Base-by-base conservation (phyloP, 768 basidiomycete species). In the Tulasnella sp. region DNA sequence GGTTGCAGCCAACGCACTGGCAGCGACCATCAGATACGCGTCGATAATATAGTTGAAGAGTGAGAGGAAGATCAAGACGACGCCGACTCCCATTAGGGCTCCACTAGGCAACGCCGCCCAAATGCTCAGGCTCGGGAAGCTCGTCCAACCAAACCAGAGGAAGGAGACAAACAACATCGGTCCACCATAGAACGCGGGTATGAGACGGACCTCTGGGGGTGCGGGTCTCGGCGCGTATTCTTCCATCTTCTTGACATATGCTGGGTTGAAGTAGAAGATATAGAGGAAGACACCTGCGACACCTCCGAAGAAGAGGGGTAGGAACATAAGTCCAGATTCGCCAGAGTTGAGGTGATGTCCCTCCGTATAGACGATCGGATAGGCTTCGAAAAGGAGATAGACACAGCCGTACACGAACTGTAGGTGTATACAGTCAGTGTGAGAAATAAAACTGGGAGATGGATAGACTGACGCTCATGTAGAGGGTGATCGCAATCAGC, bases 211-310 rank as follows among this genome's bases (percentile, higher is more conserved):
- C 62, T 70, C 69, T 13, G 69, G 69, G 3, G 68, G 65, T 1
- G 65, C 65, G 41, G 43, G 50, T 24, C 58, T 41, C 13, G 71
- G 69, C 0, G 69, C 67, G 26, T 66, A 59, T 26, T 61, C 53
- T 9, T 58, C 59, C 17, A 64, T 62, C 41, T 51, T 47, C 44
- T 30, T 23, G 30, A 58, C 61, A 63, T 69, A 38, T 38, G n/a
- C n/a, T n/a, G 71, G 70, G 64, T 73, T 70, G 50, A 72, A 70
- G 55, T 69, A 63, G 26, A 69, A 64, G 34, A 71, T 63, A 61
- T 70, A 72, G 70, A 66, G 38, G 47, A 69, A 51, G n/a, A 68
- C 67, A 3, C 70, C 72, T 4, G 62, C 19, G 64, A 73, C 70
- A 58, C 44, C 50, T 38, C 52, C 53, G n/a, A 56, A 48, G 30